Base-by-base conservation (phyloP, 768 basidiomycete species). In the Mycena leptocephala region DNA sequence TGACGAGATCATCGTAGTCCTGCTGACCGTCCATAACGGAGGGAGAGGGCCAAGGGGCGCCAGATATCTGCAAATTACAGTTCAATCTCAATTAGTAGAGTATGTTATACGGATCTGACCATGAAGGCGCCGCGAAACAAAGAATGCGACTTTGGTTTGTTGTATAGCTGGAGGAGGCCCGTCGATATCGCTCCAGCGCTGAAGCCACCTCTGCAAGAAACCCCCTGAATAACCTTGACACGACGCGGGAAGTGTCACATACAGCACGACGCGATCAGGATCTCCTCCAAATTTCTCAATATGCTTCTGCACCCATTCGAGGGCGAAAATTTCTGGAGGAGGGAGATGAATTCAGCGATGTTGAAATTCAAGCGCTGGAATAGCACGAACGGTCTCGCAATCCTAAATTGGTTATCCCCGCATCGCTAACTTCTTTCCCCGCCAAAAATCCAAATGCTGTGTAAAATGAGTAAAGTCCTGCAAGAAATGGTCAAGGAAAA, bases 261-360 rank as follows among this genome's bases (percentile, higher is more conserved):
- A 48, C 72, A 74, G 20, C 3, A 68, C 62, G 10, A 77, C 79
- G 13, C 51, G 33, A 6, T 24, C 48, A 14, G 77, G 72, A 64
- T 88, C 86, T 1, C 87, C 87, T 7, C 87, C 86, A 69, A 88
- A 88, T 18, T 79, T 72, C 22, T 33, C 76, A 20, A 88, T 85
- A 53, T 88, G 80, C 1, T 80, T 48, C 59, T 84, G 83, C 0
- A 88, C 79, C 87, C 86, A 88, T 26, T 85, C 70, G 10, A 88
- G 66, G 11, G 86, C 86, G 10, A n/a, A 33, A 8, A 66, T 66
- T 14, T 74, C 71, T 72, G 48, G 16, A 6, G 7, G 9, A 22
- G 5, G 33, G 22, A 14, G 39, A 9, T n/a, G 5, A 24, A 39
- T 20, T 46, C 22, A 14, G 16, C 8, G 14, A 51, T n/a, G 8